Evolutionary conservation across 163 green algal species (phyloP).

Genomic region (Trebouxiophyceae sp.): DNA sequence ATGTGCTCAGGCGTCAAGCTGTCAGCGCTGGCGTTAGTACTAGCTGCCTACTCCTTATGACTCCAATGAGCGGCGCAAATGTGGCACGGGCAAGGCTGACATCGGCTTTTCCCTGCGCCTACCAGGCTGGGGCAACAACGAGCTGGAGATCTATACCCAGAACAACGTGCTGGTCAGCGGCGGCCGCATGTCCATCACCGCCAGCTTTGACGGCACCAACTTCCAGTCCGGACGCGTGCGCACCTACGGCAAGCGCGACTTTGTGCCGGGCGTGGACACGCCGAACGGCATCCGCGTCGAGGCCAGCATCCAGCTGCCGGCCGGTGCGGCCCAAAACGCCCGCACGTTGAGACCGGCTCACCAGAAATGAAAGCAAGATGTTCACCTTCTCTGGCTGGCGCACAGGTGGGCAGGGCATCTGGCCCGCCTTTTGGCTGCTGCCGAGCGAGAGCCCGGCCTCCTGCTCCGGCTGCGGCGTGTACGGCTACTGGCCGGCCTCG

Average conservation of each 20-base stretch:
- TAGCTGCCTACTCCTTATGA: no score
- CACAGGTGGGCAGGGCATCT: conserved; percentile 16
- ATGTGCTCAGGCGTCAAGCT: no score
- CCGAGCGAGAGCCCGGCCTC: conserved; percentile 2
- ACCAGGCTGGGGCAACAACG: conserved; percentile 10
- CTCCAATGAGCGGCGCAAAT: no score
- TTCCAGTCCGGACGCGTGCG: neutral
- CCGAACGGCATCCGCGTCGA: conserved; percentile 3
- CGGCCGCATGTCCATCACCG: conserved; percentile 1
- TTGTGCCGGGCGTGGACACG: neutral
- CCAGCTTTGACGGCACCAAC: neutral
- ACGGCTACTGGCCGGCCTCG: conserved; percentile 22
- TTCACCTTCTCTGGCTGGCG: neutral
- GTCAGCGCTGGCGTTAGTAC: no score
- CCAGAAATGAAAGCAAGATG: neutral
- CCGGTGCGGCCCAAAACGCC: conserved; percentile 7
- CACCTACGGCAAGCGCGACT: neutral
- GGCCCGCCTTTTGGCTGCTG: conserved; percentile 37
- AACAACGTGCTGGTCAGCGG: neutral
- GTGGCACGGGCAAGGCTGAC: no score
- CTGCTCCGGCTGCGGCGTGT: neutral
- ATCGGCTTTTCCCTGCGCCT: neutral
- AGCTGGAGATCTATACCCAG: conserved; percentile 3
- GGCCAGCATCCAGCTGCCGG: conserved; percentile 9
- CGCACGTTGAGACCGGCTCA: neutral